phyloP scores from a whole-genome alignment of 305 asterid genomes.

The Fraxinus paxiana region DNA sequence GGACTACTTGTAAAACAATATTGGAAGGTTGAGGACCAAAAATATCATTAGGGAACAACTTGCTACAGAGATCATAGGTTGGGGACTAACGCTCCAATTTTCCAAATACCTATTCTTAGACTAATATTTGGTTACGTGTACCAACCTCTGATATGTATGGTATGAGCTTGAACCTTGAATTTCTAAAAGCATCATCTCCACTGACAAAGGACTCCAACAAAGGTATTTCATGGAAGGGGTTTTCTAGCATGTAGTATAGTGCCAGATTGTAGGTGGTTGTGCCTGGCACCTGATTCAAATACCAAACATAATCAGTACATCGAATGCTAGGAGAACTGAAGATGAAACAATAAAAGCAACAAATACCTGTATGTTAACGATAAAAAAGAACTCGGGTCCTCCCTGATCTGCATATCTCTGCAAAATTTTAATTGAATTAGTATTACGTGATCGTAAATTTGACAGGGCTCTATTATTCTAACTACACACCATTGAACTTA shows the following conservation, averaged over 20 bases:
- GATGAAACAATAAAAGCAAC: not conserved
- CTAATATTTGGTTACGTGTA: not conserved
- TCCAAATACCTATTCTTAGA: not conserved
- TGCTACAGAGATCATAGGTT: not conserved
- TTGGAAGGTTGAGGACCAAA: not conserved
- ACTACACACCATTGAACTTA: not conserved
- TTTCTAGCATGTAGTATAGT: constrained; percentile 61
- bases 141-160: constrained; percentile 77
- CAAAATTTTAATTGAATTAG: not conserved
- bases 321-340: not conserved
- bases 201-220: constrained; percentile 66
- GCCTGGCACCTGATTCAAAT: constrained; percentile 58
- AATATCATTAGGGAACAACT: not conserved
- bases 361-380: constrained; percentile 78
- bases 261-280: constrained; percentile 52
- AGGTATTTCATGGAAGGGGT: constrained; percentile 61
- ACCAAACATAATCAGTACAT: constrained; percentile 2
- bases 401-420: constrained; percentile 67
- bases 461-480: not conserved
- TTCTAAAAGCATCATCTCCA: constrained; percentile 78
- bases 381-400: constrained; percentile 65
- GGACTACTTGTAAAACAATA: not conserved
- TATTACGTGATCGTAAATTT: not conserved
- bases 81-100: not conserved
- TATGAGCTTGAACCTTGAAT: constrained; percentile 87